Evolutionary conservation across 169 alveolate genomes (phyloP), one percentile per base, ranked within the genome.

Genomic region (Besnoitia besnoiti): DNA sequence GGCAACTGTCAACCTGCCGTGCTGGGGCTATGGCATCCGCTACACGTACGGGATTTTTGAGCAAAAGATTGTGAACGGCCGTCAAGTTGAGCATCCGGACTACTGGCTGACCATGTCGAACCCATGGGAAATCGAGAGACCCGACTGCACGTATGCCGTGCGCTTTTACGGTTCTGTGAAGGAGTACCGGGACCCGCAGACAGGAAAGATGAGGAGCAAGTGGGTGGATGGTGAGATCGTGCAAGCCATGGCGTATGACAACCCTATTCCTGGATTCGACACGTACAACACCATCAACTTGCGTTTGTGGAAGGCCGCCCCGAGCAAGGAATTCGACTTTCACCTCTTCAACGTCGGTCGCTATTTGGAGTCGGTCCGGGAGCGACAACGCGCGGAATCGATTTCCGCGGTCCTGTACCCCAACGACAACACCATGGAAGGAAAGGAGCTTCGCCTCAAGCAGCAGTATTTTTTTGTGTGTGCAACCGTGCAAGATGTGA

Each of bases 1-100:
- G 96, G 99, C 99, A 14, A 98, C 99, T 39, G 95, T 98, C 77
- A 98, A 97, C 85, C 93, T 96, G 49, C 99, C 99, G 21, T 99
- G 99, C 49, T 98, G 99, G 99, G 99, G 99, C 59, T 98, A 98
- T 94, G 99, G 99, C 85, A 98, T 98, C 67, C 96, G 95, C 33
- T 98, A 98, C 93, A 98, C 98, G 92, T 98, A 98, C 93, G 99
- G 99, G 75, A 98, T 98, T 91, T 98, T 98, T 96, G 98, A 97
- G 95, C 99, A 98, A 96, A 94, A 94, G 93, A 98, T 98, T 50
- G 95, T 97, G 62, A 96, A 97, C 87, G 99, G 98, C 0, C 97
- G 98, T 51, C 98, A 98, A 93, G 97, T 96, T 46, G 99, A 98
- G 94, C 95, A 97, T 62, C 99, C 99, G 4, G 99, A 98, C 92